Evolutionary conservation across 2,329 filamentous ascomycete species (phyloP).

Genomic region (Epichloe hybrida): DNA sequence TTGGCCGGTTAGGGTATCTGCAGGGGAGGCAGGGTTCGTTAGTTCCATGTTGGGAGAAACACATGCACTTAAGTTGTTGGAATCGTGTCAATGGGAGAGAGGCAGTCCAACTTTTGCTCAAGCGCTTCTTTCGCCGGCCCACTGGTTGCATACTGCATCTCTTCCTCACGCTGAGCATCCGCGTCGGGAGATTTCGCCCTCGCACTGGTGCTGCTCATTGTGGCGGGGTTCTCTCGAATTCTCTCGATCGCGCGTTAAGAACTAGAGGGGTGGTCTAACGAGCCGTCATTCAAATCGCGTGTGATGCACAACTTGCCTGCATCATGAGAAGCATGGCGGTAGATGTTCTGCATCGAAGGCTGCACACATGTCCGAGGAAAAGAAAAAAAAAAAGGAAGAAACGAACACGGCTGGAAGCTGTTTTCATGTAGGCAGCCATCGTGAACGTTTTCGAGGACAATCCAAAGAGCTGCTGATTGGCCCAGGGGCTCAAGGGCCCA

Average conservation of each 20-base stretch:
- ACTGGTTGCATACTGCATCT: slow-evolving; percentile 33
- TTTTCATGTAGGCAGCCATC: too few species aligned
- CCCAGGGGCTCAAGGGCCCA: too few species aligned
- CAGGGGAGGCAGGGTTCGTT: not conserved
- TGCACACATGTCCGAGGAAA: too few species aligned
- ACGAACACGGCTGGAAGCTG: too few species aligned
- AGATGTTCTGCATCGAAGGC: too few species aligned
- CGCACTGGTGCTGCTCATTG: not conserved
- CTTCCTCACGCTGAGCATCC: slow-evolving; percentile 35
- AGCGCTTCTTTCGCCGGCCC: slow-evolving; percentile 28
- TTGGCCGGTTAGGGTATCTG: slow-evolving; percentile 71
- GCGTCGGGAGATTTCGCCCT: slow-evolving; percentile 19
- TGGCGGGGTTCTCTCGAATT: not conserved
- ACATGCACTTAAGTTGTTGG: not conserved
- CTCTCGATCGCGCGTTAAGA: not conserved
- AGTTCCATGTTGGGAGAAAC: not conserved
- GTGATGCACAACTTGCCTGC: not conserved
- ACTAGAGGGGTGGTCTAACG: not conserved
- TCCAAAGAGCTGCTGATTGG: too few species aligned
- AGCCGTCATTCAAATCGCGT: not conserved
- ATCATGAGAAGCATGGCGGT: not conserved
- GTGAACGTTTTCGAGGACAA: too few species aligned
- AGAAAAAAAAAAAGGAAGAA: too few species aligned
- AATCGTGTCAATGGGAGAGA: not conserved
- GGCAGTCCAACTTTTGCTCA: slow-evolving; percentile 25